These are phyloP conservation scores for Hericium coralloides DNA, from an alignment of 768 basidiomycete genomes.

Conservation along the genomic window DNA sequence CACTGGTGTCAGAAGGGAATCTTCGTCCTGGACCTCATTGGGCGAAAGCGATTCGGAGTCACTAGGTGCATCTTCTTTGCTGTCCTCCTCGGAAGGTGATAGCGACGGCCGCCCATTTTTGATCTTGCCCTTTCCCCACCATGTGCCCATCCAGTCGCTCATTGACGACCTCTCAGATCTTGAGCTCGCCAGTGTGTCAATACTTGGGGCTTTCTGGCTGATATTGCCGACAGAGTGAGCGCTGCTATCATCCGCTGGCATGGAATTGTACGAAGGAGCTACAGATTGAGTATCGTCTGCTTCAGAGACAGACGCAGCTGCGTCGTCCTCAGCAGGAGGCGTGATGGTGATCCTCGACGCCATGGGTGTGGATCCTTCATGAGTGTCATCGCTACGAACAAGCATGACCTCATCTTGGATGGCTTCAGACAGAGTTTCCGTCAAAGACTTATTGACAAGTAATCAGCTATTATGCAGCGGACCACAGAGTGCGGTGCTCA, in stretches of 20 bases:
- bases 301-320: background rate
- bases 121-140: slow-evolving; percentile 50
- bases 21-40: slow-evolving; percentile 8
- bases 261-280: background rate
- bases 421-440: slow-evolving; percentile 38
- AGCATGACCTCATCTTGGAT: slow-evolving; percentile 41
- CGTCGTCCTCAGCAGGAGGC: background rate
- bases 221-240: slow-evolving; percentile 7
- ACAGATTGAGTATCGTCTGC: background rate
- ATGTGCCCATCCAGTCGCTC: slow-evolving; percentile 73
- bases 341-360: slow-evolving; percentile 8
- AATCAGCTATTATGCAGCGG: background rate
- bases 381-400: slow-evolving; percentile 20
- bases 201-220: slow-evolving; percentile 8
- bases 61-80: background rate
- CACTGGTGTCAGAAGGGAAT: slow-evolving; percentile 6
- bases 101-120: slow-evolving; percentile 20
- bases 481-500: slow-evolving; percentile 22
- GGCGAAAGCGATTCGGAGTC: slow-evolving; percentile 7
- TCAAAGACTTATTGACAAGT: slow-evolving; percentile 27
- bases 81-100: background rate
- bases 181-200: slow-evolving; percentile 1
- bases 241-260: slow-evolving; percentile 5
- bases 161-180: slow-evolving; percentile 31
- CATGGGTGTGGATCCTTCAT: slow-evolving; percentile 10